Evolutionary conservation across 352 stramenopile species (phyloP).

Genomic region (Thalassiosira mediterranea): DNA sequence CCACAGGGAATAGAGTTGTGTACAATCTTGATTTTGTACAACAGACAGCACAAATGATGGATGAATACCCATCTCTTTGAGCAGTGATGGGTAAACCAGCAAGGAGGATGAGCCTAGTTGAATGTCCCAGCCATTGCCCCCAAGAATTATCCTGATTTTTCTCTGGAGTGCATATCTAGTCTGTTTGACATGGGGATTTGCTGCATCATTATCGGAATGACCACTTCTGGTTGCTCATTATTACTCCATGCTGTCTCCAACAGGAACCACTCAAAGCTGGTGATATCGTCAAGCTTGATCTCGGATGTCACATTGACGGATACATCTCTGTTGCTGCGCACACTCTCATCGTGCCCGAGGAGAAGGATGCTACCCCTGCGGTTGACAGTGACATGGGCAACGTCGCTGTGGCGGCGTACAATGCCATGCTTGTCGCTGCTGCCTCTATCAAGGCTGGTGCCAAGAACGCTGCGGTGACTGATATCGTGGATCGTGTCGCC

Average conservation of each 20-base stretch:
- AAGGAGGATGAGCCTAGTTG: too few relatives aligned
- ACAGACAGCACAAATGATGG: too few relatives aligned
- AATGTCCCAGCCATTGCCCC: too few relatives aligned
- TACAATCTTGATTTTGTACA: too few relatives aligned
- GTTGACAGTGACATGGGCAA: slow-evolving; percentile 86
- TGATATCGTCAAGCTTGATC: slow-evolving; percentile 94
- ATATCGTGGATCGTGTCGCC: slow-evolving; percentile 93
- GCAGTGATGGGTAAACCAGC: too few relatives aligned
- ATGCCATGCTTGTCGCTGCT: slow-evolving; percentile 95
- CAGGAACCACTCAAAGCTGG: slow-evolving; percentile 83
- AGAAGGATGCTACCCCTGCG: slow-evolving; percentile 36
- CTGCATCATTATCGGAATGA: too few relatives aligned
- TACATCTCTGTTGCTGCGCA: slow-evolving; percentile 99
- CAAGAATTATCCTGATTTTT: too few relatives aligned
- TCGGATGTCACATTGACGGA: slow-evolving; percentile 99
- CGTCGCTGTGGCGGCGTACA: slow-evolving; percentile 95
- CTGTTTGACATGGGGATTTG: too few relatives aligned
- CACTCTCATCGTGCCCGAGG: slow-evolving; percentile 91
- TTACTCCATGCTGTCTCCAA: neutral
- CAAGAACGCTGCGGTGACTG: slow-evolving; percentile 95
- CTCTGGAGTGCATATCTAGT: too few relatives aligned
- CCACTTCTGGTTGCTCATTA: neutral
- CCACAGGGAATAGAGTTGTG: too few relatives aligned
- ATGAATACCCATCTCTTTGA: too few relatives aligned
- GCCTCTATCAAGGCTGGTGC: slow-evolving; percentile 97